A percentile compares a stretch with the other conserved stretches of the same genome.
Conservation (phyloP, 169 alveolate genomes). For the Perkinsus marinus region DNA sequence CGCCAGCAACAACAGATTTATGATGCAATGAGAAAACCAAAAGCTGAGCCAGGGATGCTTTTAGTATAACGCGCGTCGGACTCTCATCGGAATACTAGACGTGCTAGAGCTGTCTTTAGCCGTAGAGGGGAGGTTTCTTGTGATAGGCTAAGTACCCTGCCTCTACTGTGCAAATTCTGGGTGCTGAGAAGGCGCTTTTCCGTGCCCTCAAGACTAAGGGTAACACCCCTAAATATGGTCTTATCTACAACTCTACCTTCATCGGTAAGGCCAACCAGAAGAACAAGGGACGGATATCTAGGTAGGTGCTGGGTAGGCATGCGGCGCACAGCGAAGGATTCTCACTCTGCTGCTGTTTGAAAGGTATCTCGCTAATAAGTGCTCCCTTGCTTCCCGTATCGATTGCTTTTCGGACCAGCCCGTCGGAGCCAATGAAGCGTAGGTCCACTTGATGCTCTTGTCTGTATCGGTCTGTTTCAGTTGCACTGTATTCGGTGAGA, state of each 20-base stretch:
- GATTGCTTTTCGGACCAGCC: constrained; percentile 70
- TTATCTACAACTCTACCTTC: constrained; percentile 84
- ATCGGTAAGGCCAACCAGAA: constrained; percentile 87
- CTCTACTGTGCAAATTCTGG: constrained; percentile 85
- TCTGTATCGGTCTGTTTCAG: constrained; percentile 4
- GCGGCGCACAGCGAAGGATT: not conserved
- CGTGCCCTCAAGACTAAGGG: constrained; percentile 90
- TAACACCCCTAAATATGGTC: constrained; percentile 98
- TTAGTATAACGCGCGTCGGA: not conserved
- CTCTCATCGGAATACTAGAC: not conserved
- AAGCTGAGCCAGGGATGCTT: not conserved
- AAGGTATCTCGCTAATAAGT: constrained; percentile 87
- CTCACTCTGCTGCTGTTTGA: not conserved
- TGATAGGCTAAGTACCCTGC: constrained; percentile 84
- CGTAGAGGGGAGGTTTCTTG: not conserved
- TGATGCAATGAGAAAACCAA: not conserved
- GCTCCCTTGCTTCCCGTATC: constrained; percentile 93
- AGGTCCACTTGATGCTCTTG: not conserved
- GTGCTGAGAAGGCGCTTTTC: constrained; percentile 94
- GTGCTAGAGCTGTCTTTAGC: too few species aligned
- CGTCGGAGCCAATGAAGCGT: constrained; percentile 6
- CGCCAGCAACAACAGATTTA: not conserved
- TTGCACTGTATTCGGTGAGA: constrained; percentile 76
- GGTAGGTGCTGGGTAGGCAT: not conserved
- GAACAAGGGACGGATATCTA: constrained; percentile 62